phyloP scores from a whole-genome alignment of 2,329 filamentous ascomycete genomes.

The Sarocladiaceae sp. region DNA sequence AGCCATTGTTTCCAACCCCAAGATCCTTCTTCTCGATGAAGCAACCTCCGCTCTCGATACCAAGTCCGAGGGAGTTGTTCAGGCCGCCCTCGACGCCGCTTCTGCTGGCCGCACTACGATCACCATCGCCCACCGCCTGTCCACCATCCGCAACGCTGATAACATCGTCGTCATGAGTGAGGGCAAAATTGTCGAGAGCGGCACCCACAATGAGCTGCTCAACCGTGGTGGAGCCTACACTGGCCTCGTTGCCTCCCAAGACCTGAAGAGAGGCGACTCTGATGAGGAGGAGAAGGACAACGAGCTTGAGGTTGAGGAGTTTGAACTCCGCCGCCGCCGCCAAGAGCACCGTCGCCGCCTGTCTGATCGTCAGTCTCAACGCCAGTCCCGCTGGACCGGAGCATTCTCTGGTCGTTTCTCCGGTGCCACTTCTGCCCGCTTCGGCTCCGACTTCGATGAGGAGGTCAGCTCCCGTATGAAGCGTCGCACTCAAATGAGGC shows the following conservation, averaged over 20 bases:
- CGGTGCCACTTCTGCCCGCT: too few species aligned
- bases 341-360: too few species aligned
- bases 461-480: too few species aligned
- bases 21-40: slow-evolving; percentile 55
- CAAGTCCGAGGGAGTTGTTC: slow-evolving; percentile 37
- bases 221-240: slow-evolving; percentile 13
- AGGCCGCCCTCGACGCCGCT: slow-evolving; percentile 42
- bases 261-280: slow-evolving; percentile 22
- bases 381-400: too few species aligned
- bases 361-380: too few species aligned
- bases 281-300: too few species aligned
- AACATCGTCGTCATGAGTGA: slow-evolving; percentile 53
- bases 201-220: slow-evolving; percentile 12
- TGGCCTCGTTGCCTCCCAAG: slow-evolving; percentile 17
- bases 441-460: too few species aligned
- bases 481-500: too few species aligned
- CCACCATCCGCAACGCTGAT: slow-evolving; percentile 50
- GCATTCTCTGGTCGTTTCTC: too few species aligned
- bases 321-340: too few species aligned
- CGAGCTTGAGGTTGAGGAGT: background rate
- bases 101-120: slow-evolving; percentile 52
- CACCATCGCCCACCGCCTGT: slow-evolving; percentile 51
- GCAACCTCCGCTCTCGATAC: slow-evolving; percentile 47
- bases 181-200: slow-evolving; percentile 50
- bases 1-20: slow-evolving; percentile 27